A percentile compares a stretch with the other conserved stretches of the same genome.
These are phyloP conservation scores for Chrysochromulina parva DNA, from an alignment of 78 protist species.

Conservation along the genomic window DNA sequence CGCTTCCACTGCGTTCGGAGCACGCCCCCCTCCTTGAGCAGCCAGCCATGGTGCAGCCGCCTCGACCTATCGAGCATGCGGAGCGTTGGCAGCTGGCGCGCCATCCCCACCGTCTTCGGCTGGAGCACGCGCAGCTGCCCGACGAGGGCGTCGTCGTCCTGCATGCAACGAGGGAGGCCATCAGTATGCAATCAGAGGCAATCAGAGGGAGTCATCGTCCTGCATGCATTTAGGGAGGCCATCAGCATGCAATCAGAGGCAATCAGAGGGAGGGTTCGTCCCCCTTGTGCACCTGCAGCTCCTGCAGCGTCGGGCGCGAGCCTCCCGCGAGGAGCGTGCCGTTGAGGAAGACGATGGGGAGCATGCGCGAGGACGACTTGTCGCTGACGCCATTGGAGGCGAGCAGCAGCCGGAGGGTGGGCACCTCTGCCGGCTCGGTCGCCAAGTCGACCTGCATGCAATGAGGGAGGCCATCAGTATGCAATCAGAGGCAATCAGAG, in stretches of 20 bases:
- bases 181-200: too few species aligned
- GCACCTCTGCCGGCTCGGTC: not conserved
- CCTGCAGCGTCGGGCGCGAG: too few species aligned
- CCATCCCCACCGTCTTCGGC: too few species aligned
- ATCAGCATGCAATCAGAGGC: too few species aligned
- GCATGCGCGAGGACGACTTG: not conserved
- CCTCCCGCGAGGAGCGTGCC: not conserved
- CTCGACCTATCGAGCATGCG: not conserved
- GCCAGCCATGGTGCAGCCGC: not conserved
- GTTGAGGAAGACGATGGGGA: not conserved
- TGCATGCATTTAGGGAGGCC: too few species aligned
- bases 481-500: too few species aligned
- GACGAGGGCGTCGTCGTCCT: not conserved
- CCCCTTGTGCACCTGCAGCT: too few species aligned
- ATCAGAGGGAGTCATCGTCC: too few species aligned
- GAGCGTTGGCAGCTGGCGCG: not conserved
- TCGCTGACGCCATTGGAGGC: not conserved
- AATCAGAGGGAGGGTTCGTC: too few species aligned
- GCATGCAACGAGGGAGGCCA: not conserved
- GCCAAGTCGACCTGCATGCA: not conserved
- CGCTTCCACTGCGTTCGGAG: not conserved
- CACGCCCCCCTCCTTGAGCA: not conserved
- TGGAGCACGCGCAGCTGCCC: not conserved
- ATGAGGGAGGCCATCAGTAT: too few species aligned
- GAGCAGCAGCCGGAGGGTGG: not conserved